phyloP scores from a whole-genome alignment of 345 rosid species.

The Cochlearia excelsa region DNA sequence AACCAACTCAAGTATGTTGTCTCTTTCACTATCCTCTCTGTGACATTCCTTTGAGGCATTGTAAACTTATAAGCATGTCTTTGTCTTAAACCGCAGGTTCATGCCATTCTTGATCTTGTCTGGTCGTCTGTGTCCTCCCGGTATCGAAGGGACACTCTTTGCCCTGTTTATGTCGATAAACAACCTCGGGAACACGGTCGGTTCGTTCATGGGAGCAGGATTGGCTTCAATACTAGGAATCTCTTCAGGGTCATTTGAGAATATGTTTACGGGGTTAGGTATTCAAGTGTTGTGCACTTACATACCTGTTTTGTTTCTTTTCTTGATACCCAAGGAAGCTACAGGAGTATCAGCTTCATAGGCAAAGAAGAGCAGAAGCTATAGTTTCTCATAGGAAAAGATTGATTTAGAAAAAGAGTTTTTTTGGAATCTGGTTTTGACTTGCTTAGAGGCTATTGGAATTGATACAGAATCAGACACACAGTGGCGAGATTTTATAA shows the following conservation, averaged over 20 bases:
- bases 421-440: too few species aligned
- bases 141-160: constrained; percentile 91
- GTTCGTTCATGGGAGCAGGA: constrained; percentile 88
- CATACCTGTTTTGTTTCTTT: constrained; percentile 67
- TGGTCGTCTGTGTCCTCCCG: constrained; percentile 94
- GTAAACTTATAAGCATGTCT: constrained; percentile 7
- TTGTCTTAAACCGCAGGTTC: constrained; percentile 47
- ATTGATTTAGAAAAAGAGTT: too few species aligned
- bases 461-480: too few species aligned
- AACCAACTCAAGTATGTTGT: constrained; percentile 86
- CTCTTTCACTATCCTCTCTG: neutral
- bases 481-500: too few species aligned
- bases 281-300: constrained; percentile 76
- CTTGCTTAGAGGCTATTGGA: too few species aligned
- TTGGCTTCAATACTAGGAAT: constrained; percentile 74
- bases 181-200: constrained; percentile 81
- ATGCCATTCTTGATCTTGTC: constrained; percentile 97
- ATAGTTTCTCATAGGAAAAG: too few species aligned
- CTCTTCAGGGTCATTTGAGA: constrained; percentile 83
- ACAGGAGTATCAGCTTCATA: constrained; percentile 70
- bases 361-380: neutral
- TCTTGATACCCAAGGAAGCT: constrained; percentile 86
- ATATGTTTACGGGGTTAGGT: constrained; percentile 59
- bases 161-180: constrained; percentile 96
- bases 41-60: neutral